Conservation (phyloP, 208 protist genomes). For the Acanthamoeba triangularis region DNA sequence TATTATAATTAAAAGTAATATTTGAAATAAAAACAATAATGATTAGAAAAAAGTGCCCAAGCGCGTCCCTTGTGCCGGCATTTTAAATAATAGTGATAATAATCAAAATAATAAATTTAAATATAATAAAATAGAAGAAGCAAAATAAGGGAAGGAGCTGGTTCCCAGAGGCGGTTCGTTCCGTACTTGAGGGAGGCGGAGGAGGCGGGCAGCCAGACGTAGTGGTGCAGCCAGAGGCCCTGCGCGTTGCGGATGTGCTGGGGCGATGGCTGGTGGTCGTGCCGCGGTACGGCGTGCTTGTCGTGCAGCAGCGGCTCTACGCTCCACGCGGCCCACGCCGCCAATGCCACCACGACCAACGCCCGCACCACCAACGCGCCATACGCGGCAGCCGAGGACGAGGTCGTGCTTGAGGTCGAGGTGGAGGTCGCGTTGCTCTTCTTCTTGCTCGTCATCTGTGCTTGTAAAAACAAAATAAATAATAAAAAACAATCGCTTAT, state of each 20-base stretch:
- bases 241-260: conserved; percentile 12
- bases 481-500: too few relatives aligned
- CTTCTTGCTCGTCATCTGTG: neutral
- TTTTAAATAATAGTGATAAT: neutral
- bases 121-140: neutral
- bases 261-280: neutral
- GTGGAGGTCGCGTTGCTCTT: neutral
- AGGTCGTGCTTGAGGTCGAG: neutral
- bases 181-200: neutral
- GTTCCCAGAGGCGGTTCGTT: neutral
- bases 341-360: neutral
- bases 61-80: too few relatives aligned
- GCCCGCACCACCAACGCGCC: neutral
- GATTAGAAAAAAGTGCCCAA: neutral
- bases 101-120: neutral
- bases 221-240: conserved; percentile 55
- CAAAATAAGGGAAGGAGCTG: neutral
- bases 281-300: neutral
- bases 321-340: neutral
- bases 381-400: neutral
- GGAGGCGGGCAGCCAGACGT: conserved; percentile 13
- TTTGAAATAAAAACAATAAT: neutral
- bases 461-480: too few relatives aligned
- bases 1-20: neutral
- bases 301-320: neutral